These are phyloP conservation scores for Kodamaea sagamina DNA, from an alignment of 805 yeast species.

Conservation along the genomic window DNA sequence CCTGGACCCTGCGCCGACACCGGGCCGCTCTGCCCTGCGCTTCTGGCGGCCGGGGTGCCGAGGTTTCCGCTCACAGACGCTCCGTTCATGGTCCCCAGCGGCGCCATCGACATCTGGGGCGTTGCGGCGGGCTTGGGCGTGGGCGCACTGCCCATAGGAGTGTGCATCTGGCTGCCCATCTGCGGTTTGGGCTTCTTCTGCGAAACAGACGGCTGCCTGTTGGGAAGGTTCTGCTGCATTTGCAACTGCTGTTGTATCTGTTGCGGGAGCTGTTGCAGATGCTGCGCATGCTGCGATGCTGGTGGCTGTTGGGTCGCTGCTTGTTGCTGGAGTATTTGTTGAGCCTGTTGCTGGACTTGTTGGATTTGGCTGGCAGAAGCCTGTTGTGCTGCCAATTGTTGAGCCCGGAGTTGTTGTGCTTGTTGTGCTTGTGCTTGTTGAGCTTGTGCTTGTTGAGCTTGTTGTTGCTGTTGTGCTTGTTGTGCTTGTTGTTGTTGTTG, in stretches of 20 bases:
- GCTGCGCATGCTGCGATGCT: conserved; percentile 15
- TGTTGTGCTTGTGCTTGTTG: conserved; percentile 19
- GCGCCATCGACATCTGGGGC: conserved; percentile 6
- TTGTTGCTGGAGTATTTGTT: conserved; percentile 17
- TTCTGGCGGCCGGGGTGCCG: neutral
- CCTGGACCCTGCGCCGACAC: neutral
- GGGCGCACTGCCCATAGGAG: conserved; percentile 8
- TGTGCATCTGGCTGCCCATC: conserved; percentile 8
- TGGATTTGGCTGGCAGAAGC: conserved; percentile 16
- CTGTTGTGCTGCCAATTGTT: conserved; percentile 13
- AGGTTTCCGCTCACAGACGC: conserved; percentile 36
- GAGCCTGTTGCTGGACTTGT: conserved; percentile 18
- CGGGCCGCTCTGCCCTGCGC: neutral
- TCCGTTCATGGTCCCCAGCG: conserved; percentile 10
- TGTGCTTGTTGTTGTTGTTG: conserved; percentile 14
- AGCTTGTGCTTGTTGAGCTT: too few species aligned
- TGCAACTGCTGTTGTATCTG: conserved; percentile 14
- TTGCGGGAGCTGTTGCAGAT: conserved; percentile 12
- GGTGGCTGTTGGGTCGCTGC: conserved; percentile 12
- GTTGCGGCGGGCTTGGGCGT: conserved; percentile 10
- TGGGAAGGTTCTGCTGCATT: conserved; percentile 8
- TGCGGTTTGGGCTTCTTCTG: conserved; percentile 1
- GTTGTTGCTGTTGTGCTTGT: conserved; percentile 17
- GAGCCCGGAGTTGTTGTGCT: conserved; percentile 17
- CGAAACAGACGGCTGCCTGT: conserved; percentile 8